Conservation (phyloP, 2,329 filamentous ascomycete species). For the Metarhizium anisopliae region DNA sequence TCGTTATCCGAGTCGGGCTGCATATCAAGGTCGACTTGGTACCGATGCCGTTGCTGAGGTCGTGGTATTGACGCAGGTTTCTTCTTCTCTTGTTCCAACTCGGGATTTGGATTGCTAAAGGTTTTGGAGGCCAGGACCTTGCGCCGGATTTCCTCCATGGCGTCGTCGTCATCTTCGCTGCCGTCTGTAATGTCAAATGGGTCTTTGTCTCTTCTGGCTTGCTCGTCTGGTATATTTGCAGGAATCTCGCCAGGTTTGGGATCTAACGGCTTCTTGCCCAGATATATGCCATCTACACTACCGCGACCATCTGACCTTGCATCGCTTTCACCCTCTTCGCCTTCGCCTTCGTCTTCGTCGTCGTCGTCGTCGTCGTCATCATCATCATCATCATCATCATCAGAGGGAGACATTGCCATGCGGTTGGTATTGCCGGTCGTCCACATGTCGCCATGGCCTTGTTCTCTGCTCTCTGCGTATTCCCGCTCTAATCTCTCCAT, state of each 20-base stretch:
- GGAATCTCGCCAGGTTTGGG: slow-evolving; percentile 7
- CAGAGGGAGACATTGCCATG: slow-evolving; percentile 42
- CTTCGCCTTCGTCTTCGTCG: slow-evolving; percentile 6
- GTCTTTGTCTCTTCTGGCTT: slow-evolving; percentile 43
- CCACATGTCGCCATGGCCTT: slow-evolving; percentile 71
- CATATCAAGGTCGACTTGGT: slow-evolving; percentile 50
- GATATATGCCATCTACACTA: slow-evolving; percentile 49
- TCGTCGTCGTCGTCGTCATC: slow-evolving; percentile 32
- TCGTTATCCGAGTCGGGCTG: slow-evolving; percentile 53
- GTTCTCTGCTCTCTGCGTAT: slow-evolving; percentile 69
- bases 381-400: slow-evolving; percentile 44
- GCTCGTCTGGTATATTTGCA: slow-evolving; percentile 10
- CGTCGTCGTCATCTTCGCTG: slow-evolving; percentile 57
- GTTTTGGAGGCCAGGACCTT: slow-evolving; percentile 88
- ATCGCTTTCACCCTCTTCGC: slow-evolving; percentile 28
- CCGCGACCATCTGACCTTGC: slow-evolving; percentile 28
- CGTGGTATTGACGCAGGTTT: slow-evolving; percentile 55
- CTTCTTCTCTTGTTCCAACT: slow-evolving; percentile 41
- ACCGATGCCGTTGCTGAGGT: slow-evolving; percentile 35
- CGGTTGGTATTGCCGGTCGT: slow-evolving; percentile 83
- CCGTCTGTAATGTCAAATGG: slow-evolving; percentile 74
- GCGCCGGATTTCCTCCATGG: slow-evolving; percentile 86
- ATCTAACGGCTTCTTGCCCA: slow-evolving; percentile 41
- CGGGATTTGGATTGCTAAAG: slow-evolving; percentile 49
- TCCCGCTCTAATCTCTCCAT: slow-evolving; percentile 83